Percentiles rank a stretch among this genome's conserved stretches.
phyloP scores from a whole-genome alignment of 495 filamentous ascomycete genomes.

The Durotheca rogersii region DNA sequence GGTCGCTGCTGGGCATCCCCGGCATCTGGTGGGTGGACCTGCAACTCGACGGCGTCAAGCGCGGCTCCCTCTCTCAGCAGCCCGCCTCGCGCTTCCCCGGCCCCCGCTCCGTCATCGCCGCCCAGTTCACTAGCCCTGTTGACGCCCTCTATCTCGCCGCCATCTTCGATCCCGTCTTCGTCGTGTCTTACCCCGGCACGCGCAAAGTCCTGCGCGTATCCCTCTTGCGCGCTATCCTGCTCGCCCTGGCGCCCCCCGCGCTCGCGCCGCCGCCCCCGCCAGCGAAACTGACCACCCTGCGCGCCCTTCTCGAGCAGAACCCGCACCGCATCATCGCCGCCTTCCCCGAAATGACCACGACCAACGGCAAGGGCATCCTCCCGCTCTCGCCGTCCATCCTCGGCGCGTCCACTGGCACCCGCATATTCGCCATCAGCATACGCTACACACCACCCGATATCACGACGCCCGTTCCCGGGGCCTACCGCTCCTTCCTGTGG shows the following conservation, averaged over 20 bases:
- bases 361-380: slow-evolving; percentile 89
- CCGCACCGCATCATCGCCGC: slow-evolving; percentile 75
- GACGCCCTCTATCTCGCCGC: slow-evolving; percentile 95
- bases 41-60: slow-evolving; percentile 91
- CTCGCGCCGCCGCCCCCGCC: slow-evolving; percentile 48
- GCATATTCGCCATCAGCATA: slow-evolving; percentile 86
- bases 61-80: slow-evolving; percentile 66
- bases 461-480: slow-evolving; percentile 81
- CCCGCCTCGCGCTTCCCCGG: slow-evolving; percentile 69
- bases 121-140: slow-evolving; percentile 86
- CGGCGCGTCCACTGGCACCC: slow-evolving; percentile 58
- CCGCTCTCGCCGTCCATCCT: slow-evolving; percentile 75
- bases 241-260: slow-evolving; percentile 65
- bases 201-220: slow-evolving; percentile 73
- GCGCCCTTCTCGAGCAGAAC: slow-evolving; percentile 62
- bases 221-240: slow-evolving; percentile 69
- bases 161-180: slow-evolving; percentile 95
- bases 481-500: slow-evolving; percentile 74
- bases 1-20: slow-evolving; percentile 80
- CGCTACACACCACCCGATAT: slow-evolving; percentile 86
- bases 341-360: slow-evolving; percentile 91
- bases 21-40: slow-evolving; percentile 98
- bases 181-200: slow-evolving; percentile 71
- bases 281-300: slow-evolving; percentile 56
- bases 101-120: slow-evolving; percentile 74